These are phyloP conservation scores for Leccinum pellstonianum DNA, from an alignment of 768 basidiomycete species.

Conservation along the genomic window DNA sequence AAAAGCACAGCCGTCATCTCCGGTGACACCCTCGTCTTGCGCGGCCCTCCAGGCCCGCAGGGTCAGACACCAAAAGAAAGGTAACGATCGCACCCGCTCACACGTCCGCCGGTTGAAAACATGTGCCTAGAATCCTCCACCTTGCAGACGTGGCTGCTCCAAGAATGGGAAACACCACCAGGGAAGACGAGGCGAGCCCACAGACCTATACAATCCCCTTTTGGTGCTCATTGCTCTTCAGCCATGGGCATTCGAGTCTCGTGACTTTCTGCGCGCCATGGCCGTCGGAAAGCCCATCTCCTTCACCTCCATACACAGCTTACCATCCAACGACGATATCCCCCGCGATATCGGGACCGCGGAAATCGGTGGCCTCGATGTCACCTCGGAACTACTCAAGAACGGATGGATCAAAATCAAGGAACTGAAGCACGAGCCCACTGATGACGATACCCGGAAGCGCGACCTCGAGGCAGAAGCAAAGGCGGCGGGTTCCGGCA, in stretches of 20 bases:
- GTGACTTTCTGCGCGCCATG: slow-evolving; percentile 85
- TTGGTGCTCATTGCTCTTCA: slow-evolving; percentile 30
- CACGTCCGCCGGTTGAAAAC: slow-evolving; percentile 2
- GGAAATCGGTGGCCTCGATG: slow-evolving; percentile 69
- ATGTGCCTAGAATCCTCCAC: slow-evolving; percentile 68
- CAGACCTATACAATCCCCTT: background rate
- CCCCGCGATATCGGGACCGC: slow-evolving; percentile 79
- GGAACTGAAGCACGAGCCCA: slow-evolving; percentile 79
- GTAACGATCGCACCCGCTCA: slow-evolving; percentile 38
- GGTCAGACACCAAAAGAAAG: slow-evolving; percentile 91
- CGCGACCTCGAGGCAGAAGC: slow-evolving; percentile 78
- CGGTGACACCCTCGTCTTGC: slow-evolving; percentile 84
- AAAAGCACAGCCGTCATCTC: slow-evolving; percentile 72
- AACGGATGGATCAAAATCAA: slow-evolving; percentile 94
- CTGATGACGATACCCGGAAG: slow-evolving; percentile 72
- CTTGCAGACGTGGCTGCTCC: slow-evolving; percentile 87
- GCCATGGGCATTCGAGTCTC: slow-evolving; percentile 90
- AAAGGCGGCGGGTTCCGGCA: slow-evolving; percentile 67
- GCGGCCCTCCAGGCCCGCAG: slow-evolving; percentile 72
- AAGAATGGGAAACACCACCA: slow-evolving; percentile 72
- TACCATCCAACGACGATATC: slow-evolving; percentile 72
- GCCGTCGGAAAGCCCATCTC: slow-evolving; percentile 89
- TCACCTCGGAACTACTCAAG: slow-evolving; percentile 73
- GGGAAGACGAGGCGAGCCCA: slow-evolving; percentile 80
- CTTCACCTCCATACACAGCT: slow-evolving; percentile 77